phyloP scores from a whole-genome alignment of 1,284 basidiomycete genomes.

The Lentinula novae-zelandiae region DNA sequence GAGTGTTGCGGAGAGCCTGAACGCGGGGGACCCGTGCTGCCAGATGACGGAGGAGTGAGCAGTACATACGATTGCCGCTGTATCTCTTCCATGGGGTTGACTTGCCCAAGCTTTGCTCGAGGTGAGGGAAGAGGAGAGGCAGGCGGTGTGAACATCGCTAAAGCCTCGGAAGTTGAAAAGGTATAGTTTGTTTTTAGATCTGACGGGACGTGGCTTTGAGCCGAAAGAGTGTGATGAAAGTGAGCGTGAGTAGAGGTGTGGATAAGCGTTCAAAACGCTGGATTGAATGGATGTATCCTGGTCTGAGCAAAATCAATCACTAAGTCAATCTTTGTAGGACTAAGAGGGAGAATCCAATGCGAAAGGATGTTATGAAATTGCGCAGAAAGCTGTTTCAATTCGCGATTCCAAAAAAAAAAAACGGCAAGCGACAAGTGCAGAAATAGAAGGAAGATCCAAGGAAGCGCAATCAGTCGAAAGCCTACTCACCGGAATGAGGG shows the following conservation, averaged over 20 bases:
- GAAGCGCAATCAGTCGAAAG: not conserved
- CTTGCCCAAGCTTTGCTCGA: not conserved
- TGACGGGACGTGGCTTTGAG: not conserved
- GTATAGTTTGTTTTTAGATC: not conserved
- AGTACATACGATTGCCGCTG: not conserved
- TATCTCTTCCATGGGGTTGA: slow-evolving; percentile 1
- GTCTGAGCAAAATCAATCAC: not conserved
- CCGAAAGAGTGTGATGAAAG: not conserved
- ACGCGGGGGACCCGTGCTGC: not conserved
- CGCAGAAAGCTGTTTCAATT: not conserved
- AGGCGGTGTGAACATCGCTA: slow-evolving; percentile 48
- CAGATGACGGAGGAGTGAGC: not conserved
- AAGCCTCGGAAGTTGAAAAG: not conserved
- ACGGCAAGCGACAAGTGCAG: not conserved
- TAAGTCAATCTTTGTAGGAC: not conserved
- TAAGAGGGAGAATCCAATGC: not conserved
- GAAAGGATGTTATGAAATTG: no score
- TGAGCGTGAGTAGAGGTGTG: not conserved
- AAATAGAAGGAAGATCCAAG: not conserved
- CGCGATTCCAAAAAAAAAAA: not conserved
- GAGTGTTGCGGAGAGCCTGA: not conserved
- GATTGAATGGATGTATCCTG: not conserved
- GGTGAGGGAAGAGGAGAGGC: slow-evolving; percentile 36
- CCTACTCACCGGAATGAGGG: not conserved
- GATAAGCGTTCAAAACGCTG: not conserved